A percentile compares a stretch with the other conserved stretches of the same genome.
Conservation (phyloP, 2,329 filamentous ascomycete genomes). For the Tolypocladium album region DNA sequence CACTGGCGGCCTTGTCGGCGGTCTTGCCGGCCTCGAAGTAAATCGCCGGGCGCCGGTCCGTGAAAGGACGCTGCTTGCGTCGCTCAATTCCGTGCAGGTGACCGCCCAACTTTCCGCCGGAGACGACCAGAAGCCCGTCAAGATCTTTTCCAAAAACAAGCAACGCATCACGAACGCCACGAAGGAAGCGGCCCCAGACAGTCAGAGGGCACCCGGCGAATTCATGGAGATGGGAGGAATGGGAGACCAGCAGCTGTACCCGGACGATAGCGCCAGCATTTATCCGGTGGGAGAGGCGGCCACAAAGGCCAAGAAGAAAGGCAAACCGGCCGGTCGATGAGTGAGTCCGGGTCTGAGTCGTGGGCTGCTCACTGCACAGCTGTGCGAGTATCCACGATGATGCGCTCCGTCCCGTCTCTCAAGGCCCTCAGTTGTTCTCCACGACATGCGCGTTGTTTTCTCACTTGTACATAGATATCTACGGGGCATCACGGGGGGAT, state of each 20-base stretch:
- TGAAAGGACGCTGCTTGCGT: constrained; percentile 76
- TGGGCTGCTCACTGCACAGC: not conserved
- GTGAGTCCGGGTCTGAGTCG: not conserved
- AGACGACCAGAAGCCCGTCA: constrained; percentile 49
- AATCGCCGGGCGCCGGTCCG: constrained; percentile 67
- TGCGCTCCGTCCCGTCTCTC: not conserved
- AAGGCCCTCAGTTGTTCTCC: not conserved
- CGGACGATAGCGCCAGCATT: constrained; percentile 44
- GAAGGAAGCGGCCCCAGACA: constrained; percentile 57
- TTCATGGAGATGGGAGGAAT: constrained; percentile 81
- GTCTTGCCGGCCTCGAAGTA: constrained; percentile 72
- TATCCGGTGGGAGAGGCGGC: constrained; percentile 28
- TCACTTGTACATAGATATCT: constrained; percentile 3
- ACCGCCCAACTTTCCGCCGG: constrained; percentile 42
- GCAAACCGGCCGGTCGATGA: constrained; percentile 13
- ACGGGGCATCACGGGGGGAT: not conserved
- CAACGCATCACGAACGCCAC: constrained; percentile 22
- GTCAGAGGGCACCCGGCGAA: constrained; percentile 57
- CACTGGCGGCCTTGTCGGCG: constrained; percentile 85
- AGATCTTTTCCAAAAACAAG: constrained; percentile 65
- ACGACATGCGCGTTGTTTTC: not conserved
- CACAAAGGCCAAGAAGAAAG: constrained; percentile 17
- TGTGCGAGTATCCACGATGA: not conserved
- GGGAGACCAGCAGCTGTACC: constrained; percentile 71
- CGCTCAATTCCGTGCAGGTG: constrained; percentile 62